Evolutionary conservation across 192 early-diverging fungal species (phyloP), one percentile per base, ranked within the genome.

Genomic region (Podila horticola): DNA sequence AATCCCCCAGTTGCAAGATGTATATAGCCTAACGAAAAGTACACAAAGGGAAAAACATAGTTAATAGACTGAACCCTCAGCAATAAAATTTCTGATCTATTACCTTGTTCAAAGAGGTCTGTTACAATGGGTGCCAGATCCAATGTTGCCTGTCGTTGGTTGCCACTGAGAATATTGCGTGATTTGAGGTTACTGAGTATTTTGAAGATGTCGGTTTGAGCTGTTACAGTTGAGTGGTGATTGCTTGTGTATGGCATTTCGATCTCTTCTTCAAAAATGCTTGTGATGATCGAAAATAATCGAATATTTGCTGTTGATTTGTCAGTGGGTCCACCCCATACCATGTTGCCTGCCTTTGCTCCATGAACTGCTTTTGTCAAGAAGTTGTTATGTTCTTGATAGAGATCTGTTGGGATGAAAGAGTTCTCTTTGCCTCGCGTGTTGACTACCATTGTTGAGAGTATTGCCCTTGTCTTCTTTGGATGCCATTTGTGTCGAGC

Each of bases 371-470:
- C 34, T 33, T 63, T 63, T 24, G 34, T 63, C 36, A 63, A 41
- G 12, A 63, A 20, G 36, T 63, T 63, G 62, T n/a, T 36, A 34
- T 63, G 62, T 24, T 63, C 62, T 41, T 63, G 62, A 36, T 38
- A 63, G 5, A 63, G 15, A 36, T 63, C 62, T n/a, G 29, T 63
- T 20, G 62, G 34, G n/a, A 63, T 63, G 9, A 28, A 63, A 19
- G 20, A 20, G 34, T 63, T 63, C 20, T 63, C 34, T 1, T 41
- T 28, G 62, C 62, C 62, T 4, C 12, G n/a, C 17, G 62, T 63
- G 36, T 63, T 63, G 29, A 63, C 20, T 34, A 63, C 7, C 31
- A 31, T 41, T 15, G 62, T 41, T 9, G 62, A 31, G 34, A 63
- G 24, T 22, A 63, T 24, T 41, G 62, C 31, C 26, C 19, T 2